A percentile compares a stretch with the other conserved stretches of the same genome.
These are phyloP conservation scores for Vigna angularis DNA, from an alignment of 306 rosid genomes.

Conservation along the genomic window DNA sequence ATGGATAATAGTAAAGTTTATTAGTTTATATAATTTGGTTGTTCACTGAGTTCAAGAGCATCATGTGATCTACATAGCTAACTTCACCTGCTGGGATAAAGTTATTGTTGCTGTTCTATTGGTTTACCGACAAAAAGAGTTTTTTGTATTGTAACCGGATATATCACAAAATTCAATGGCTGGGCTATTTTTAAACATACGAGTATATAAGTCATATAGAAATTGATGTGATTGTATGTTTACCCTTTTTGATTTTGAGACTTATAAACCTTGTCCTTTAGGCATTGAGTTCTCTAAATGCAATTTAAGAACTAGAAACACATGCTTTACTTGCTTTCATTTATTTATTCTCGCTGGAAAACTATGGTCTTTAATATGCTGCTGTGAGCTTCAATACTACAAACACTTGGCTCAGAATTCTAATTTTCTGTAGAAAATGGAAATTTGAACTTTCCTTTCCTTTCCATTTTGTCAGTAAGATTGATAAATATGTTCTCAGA, in stretches of 20 bases:
- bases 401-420: not conserved
- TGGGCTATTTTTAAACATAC: conserved; percentile 12
- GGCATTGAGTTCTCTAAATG: conserved; percentile 15
- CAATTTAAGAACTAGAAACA: not conserved
- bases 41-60: not conserved
- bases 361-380: conserved; percentile 12
- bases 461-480: not conserved
- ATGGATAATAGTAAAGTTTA: not conserved
- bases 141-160: not conserved
- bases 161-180: not conserved
- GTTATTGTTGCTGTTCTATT: not conserved
- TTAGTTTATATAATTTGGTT: not conserved
- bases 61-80: not conserved
- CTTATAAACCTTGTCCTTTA: not conserved
- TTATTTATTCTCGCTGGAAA: conserved; percentile 22
- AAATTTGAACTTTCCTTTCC: conserved; percentile 21
- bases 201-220: conserved; percentile 11
- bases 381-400: conserved; percentile 25
- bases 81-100: not conserved
- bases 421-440: not conserved
- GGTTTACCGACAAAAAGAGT: not conserved
- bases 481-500: not conserved
- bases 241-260: not conserved
- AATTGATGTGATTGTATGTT: conserved; percentile 19
- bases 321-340: not conserved